These are phyloP conservation scores for Raffaelea ambrosiae DNA, from an alignment of 2,329 filamentous ascomycete species.

Conservation along the genomic window DNA sequence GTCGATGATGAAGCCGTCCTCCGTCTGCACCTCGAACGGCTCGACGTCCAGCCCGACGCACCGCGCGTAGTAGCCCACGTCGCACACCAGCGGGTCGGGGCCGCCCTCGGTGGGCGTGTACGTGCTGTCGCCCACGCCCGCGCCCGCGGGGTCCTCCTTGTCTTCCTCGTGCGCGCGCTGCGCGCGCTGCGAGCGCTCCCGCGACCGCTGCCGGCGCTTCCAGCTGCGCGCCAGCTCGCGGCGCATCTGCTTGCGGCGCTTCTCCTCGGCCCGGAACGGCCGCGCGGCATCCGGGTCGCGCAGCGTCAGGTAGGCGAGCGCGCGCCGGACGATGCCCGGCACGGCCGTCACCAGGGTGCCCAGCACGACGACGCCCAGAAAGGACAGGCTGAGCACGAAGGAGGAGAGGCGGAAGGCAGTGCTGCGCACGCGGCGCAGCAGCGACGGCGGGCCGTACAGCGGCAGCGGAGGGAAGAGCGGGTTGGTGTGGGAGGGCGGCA, in stretches of 20 bases:
- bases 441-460: slow-evolving; percentile 66
- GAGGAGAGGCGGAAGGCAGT: slow-evolving; percentile 57
- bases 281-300: slow-evolving; percentile 51
- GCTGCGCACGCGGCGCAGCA: slow-evolving; percentile 57
- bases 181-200: slow-evolving; percentile 19
- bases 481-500: slow-evolving; percentile 62
- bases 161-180: slow-evolving; percentile 22
- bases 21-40: slow-evolving; percentile 75
- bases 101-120: slow-evolving; percentile 73
- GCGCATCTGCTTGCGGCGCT: slow-evolving; percentile 46
- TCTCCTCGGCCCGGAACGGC: slow-evolving; percentile 68
- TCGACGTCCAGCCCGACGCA: slow-evolving; percentile 83
- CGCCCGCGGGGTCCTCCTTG: slow-evolving; percentile 24
- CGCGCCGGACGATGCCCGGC: slow-evolving; percentile 37
- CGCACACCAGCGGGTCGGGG: slow-evolving; percentile 66
- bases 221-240: slow-evolving; percentile 54
- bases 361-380: slow-evolving; percentile 66
- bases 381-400: slow-evolving; percentile 67
- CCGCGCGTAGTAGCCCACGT: slow-evolving; percentile 78
- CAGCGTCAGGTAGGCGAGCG: slow-evolving; percentile 47
- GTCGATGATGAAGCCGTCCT: slow-evolving; percentile 85
- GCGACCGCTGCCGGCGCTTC: slow-evolving; percentile 33
- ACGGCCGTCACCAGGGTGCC: slow-evolving; percentile 64
- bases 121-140: slow-evolving; percentile 24
- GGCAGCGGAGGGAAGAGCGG: slow-evolving; percentile 80